Evolutionary conservation across 2,329 filamentous ascomycete species (phyloP), one percentile per base, ranked within the genome.

Genomic region (Colletotrichum cordylinicola): DNA sequence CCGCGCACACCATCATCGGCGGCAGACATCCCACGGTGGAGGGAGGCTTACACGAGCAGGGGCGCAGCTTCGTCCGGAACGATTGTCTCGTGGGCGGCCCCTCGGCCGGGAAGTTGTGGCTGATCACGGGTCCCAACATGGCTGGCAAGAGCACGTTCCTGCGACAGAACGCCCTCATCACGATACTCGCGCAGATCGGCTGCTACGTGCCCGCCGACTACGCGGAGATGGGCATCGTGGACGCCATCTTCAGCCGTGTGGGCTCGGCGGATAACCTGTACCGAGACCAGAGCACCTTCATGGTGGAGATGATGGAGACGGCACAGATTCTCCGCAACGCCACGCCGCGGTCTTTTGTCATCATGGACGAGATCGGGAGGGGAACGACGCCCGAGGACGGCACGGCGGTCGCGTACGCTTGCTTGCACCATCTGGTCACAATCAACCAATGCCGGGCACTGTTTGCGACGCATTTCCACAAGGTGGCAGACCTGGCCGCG

Each of bases 241-340:
- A 99, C 85, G 95, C 96, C 80, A 94, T 99, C 70, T 98, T 98
- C 87, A 97, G 94, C 82, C 94, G 97, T 82, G 94, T 98, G 27
- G 97, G 97, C 2, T 98, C 96, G 1, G 97, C 96, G 2, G 98
- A 99, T 84, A 96, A 98, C 82, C 89, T 99, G n/a, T 98, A 94
- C 86, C 92, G 93, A 67, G 94, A 98, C 86, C 96, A 98, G 84
- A 98, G 95, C 69, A 99, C 98, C 0, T 99, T 99, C 85, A 98
- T 99, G 97, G 95, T 98, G 2, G 97, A 99, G 86, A 99, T 99
- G 97, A 90, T 98, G 3, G 97, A 99, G 85, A 98, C 97, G 24
- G 96, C 96, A 2, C 90, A 94, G 31, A 99, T 99, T 69, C 89
- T 99, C 68, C 94, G 94, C 76, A 90, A 94, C 79, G 96, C 97